These are phyloP conservation scores for Schizothecium vesticola DNA, from an alignment of 495 filamentous ascomycete species.

Conservation along the genomic window DNA sequence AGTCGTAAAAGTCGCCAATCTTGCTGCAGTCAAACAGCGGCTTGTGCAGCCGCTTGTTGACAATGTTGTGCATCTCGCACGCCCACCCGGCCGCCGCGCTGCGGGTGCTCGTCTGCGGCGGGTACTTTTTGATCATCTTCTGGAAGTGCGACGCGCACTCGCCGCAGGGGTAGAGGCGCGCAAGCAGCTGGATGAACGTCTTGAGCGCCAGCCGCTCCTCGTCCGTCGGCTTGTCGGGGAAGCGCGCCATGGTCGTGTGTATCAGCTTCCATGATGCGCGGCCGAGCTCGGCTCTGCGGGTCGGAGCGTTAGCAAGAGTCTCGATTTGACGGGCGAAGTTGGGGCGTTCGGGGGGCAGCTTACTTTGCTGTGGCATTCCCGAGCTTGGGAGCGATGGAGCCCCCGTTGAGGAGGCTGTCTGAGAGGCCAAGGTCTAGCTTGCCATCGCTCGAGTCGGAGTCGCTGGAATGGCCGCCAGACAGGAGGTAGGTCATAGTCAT, in stretches of 20 bases:
- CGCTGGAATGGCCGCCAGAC: slow-evolving; percentile 9
- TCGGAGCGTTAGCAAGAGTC: not conserved
- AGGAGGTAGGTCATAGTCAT: slow-evolving; percentile 37
- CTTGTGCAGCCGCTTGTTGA: slow-evolving; percentile 84
- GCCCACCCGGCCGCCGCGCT: slow-evolving; percentile 85
- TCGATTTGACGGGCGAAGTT: not conserved
- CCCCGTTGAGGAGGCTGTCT: slow-evolving; percentile 57
- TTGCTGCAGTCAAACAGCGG: slow-evolving; percentile 79
- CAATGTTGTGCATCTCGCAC: slow-evolving; percentile 90
- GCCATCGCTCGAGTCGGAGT: not conserved
- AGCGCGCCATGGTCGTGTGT: slow-evolving; percentile 92
- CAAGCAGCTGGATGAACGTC: slow-evolving; percentile 84
- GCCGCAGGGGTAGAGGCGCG: slow-evolving; percentile 89
- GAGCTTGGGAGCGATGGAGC: slow-evolving; percentile 79
- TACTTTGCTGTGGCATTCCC: slow-evolving; percentile 90
- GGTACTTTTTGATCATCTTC: slow-evolving; percentile 70
- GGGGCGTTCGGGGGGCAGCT: slow-evolving; percentile 10
- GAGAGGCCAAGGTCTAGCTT: slow-evolving; percentile 25
- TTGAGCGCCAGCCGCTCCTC: slow-evolving; percentile 81
- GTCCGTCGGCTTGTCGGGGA: slow-evolving; percentile 74
- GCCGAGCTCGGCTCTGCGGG: slow-evolving; percentile 72
- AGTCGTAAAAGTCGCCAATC: slow-evolving; percentile 91
- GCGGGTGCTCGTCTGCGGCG: slow-evolving; percentile 84
- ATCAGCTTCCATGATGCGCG: slow-evolving; percentile 87
- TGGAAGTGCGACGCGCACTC: slow-evolving; percentile 93